These are phyloP conservation scores for Ganoderma resinaceum DNA, from an alignment of 1,284 basidiomycete genomes.

Conservation along the genomic window DNA sequence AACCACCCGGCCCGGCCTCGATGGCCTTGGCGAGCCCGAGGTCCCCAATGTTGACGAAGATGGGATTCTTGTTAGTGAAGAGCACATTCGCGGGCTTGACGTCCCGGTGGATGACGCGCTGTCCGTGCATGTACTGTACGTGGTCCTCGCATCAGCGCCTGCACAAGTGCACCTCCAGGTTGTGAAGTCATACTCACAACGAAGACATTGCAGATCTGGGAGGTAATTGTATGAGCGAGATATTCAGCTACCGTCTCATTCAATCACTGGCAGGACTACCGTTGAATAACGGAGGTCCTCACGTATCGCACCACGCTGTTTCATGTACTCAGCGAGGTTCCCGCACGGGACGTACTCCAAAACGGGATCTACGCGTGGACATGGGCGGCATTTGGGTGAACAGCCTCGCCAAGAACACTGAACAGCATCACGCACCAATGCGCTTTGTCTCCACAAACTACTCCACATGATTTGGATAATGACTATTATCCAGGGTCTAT, in stretches of 20 bases:
- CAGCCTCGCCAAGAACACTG: too few species aligned
- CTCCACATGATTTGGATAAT: too few species aligned
- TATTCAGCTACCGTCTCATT: background rate
- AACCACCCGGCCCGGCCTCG: background rate
- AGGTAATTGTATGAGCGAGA: background rate
- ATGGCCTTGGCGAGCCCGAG: constrained; percentile 3
- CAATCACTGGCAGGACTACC: background rate
- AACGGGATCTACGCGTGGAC: background rate
- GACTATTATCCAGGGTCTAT: too few species aligned
- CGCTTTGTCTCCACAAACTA: background rate
- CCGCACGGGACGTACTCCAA: background rate
- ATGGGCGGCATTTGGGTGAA: background rate
- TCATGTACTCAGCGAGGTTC: background rate
- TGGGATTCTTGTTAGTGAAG: background rate
- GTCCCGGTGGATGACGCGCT: background rate
- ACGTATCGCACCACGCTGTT: background rate
- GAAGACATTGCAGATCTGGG: background rate
- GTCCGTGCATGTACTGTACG: background rate
- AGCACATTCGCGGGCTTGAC: constrained; percentile 21
- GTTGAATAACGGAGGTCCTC: background rate
- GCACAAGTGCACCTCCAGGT: constrained; percentile 13
- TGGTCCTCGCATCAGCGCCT: too few species aligned
- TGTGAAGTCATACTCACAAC: background rate
- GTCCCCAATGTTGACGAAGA: background rate
- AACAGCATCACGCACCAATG: background rate